Conservation (phyloP, 257 asterid species). For the Marsdenia floribunda region DNA sequence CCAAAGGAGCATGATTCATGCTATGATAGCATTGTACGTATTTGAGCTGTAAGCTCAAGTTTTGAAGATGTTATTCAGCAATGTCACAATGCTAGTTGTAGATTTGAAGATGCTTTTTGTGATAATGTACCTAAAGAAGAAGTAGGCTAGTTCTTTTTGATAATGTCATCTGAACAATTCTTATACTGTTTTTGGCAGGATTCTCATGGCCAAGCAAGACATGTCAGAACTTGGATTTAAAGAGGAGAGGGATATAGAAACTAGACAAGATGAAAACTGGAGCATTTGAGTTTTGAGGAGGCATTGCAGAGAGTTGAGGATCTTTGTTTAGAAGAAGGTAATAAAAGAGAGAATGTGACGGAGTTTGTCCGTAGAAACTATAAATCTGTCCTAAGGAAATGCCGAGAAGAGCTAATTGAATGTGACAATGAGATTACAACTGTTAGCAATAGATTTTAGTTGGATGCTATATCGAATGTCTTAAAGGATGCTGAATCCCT, state of each 20-base stretch:
- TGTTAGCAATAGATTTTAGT: slow-evolving; percentile 60
- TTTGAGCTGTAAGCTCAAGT: background rate
- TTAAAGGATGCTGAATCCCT: slow-evolving; percentile 83
- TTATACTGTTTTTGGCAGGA: slow-evolving; percentile 42
- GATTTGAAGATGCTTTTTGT: background rate
- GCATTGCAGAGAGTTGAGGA: slow-evolving; percentile 79
- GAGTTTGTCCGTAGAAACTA: slow-evolving; percentile 55
- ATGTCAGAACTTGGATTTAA: slow-evolving; percentile 88
- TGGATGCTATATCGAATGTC: slow-evolving; percentile 82
- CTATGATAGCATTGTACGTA: background rate
- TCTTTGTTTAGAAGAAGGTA: too few relatives aligned
- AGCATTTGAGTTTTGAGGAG: slow-evolving; percentile 76
- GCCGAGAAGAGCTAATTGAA: slow-evolving; percentile 70
- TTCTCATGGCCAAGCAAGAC: slow-evolving; percentile 96
- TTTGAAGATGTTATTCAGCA: background rate
- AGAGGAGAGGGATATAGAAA: slow-evolving; percentile 31
- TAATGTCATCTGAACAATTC: slow-evolving; percentile 5
- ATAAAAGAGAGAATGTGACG: slow-evolving; percentile 46
- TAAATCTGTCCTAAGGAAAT: slow-evolving; percentile 59
- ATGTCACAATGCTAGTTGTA: background rate
- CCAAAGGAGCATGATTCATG: background rate
- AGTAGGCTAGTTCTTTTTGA: background rate
- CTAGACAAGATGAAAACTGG: slow-evolving; percentile 30
- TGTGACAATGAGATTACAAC: slow-evolving; percentile 45
- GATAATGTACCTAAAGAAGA: background rate